A percentile compares a stretch with the other conserved stretches of the same genome.
phyloP scores from a whole-genome alignment of 306 rosid genomes.

The Heteromeles arbutifolia region DNA sequence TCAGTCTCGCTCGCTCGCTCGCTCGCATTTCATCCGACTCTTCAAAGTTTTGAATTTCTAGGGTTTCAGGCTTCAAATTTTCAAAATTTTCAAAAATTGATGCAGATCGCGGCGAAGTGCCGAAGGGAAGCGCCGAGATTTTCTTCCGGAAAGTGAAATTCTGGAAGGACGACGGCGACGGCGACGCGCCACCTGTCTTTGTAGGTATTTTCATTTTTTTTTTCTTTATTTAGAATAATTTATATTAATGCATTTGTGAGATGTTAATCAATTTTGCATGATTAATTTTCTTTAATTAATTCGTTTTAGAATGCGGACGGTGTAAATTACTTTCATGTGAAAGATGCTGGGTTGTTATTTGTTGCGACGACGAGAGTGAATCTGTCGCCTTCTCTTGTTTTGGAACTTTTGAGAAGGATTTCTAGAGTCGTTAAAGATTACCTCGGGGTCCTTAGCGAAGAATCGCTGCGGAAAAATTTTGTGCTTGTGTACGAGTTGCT shows the following conservation, averaged over 20 bases:
- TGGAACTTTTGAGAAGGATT: constrained; percentile 81
- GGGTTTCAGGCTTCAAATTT: not conserved
- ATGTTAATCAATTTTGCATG: not conserved
- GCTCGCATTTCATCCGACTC: not conserved
- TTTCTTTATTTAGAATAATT: not conserved
- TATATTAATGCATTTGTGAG: not conserved
- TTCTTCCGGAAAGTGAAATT: constrained; percentile 86
- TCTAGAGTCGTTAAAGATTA: constrained; percentile 87
- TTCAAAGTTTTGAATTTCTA: not conserved
- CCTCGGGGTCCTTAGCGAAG: constrained; percentile 90
- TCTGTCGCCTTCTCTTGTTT: constrained; percentile 74
- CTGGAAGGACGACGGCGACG: constrained; percentile 81
- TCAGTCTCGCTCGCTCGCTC: not conserved
- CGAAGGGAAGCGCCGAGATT: constrained; percentile 77
- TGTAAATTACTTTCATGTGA: constrained; percentile 85
- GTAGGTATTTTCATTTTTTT: constrained; percentile 47
- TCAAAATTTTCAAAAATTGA: not conserved
- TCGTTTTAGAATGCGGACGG: constrained; percentile 68
- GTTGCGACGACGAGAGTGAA: constrained; percentile 79
- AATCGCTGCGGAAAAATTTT: constrained; percentile 76
- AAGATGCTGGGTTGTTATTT: constrained; percentile 81
- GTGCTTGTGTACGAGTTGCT: constrained; percentile 93
- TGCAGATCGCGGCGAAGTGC: constrained; percentile 88
- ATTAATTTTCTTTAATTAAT: not conserved
- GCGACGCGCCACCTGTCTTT: constrained; percentile 94